Percentiles rank a stretch among this genome's conserved stretches.
Conservation (phyloP, 2,329 filamentous ascomycete species). For the Aspergillus cejpii region DNA sequence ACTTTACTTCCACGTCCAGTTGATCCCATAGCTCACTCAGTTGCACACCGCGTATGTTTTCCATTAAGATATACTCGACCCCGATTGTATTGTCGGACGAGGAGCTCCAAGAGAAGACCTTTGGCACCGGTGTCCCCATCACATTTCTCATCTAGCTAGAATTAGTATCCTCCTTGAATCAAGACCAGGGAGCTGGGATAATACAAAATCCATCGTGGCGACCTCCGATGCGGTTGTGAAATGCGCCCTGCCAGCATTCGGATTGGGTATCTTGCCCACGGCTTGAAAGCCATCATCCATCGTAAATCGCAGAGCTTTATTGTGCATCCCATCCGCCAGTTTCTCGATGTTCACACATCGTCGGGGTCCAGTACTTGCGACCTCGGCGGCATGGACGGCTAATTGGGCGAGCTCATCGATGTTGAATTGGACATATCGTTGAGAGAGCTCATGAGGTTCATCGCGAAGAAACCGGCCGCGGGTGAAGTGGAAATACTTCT, state of each 20-base stretch:
- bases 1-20: background rate
- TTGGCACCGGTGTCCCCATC: background rate
- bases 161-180: background rate
- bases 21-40: slow-evolving; percentile 1
- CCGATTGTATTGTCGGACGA: background rate
- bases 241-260: background rate
- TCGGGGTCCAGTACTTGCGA: background rate
- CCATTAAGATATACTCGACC: slow-evolving; percentile 4
- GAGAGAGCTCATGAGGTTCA: background rate
- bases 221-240: slow-evolving; percentile 2
- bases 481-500: background rate
- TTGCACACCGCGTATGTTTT: slow-evolving; percentile 1
- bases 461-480: background rate
- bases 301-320: slow-evolving; percentile 2
- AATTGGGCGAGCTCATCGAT: slow-evolving; percentile 1
- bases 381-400: background rate
- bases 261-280: slow-evolving; percentile 3
- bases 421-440: slow-evolving; percentile 1
- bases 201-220: slow-evolving; percentile 6
- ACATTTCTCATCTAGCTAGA: background rate
- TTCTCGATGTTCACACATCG: background rate
- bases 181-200: too few relatives aligned
- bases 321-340: slow-evolving; percentile 2
- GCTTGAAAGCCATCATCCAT: slow-evolving; percentile 4
- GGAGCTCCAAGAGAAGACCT: background rate